Evolutionary conservation across 129 eudicot species (phyloP).

Genomic region (Tagetes erecta): DNA sequence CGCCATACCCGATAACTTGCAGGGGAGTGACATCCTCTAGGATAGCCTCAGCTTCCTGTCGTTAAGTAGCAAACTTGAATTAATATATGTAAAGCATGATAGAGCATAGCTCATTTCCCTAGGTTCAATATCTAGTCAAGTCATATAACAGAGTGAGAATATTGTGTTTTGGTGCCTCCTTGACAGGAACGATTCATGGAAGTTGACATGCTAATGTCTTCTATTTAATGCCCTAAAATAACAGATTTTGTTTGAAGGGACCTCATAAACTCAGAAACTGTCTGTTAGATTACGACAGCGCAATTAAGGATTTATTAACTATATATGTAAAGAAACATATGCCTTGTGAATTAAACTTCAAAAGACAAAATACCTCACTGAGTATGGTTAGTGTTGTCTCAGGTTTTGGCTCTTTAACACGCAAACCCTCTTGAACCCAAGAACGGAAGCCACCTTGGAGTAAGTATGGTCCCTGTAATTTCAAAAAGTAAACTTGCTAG

Average conservation of each 20-base stretch:
- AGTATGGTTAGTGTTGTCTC: constrained; percentile 89
- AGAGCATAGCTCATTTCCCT: constrained; percentile 7
- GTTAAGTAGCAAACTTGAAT: constrained; percentile 16
- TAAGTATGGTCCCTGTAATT: constrained; percentile 67
- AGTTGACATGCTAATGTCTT: neutral
- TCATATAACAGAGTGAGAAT: neutral
- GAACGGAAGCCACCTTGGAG: constrained; percentile 89
- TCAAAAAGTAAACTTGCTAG: constrained; percentile 10
- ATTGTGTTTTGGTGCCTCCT: neutral
- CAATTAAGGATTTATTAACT: neutral
- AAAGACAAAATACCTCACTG: constrained; percentile 61
- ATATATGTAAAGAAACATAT: constrained; percentile 11
- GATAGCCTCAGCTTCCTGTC: constrained; percentile 94
- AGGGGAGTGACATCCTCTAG: constrained; percentile 71
- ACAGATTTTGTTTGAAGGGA: neutral
- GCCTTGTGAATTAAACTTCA: neutral
- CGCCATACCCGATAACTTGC: constrained; percentile 65
- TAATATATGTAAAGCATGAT: constrained; percentile 2
- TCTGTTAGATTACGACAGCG: neutral
- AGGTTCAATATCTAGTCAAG: constrained; percentile 7
- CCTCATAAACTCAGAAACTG: neutral
- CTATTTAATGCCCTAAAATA: neutral
- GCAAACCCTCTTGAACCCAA: constrained; percentile 87
- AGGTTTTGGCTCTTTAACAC: constrained; percentile 76
- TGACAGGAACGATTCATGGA: neutral